Evolutionary conservation across 805 yeast genomes (phyloP), one percentile per base, ranked within the genome.

Genomic region (Ogataea pilisensis): DNA sequence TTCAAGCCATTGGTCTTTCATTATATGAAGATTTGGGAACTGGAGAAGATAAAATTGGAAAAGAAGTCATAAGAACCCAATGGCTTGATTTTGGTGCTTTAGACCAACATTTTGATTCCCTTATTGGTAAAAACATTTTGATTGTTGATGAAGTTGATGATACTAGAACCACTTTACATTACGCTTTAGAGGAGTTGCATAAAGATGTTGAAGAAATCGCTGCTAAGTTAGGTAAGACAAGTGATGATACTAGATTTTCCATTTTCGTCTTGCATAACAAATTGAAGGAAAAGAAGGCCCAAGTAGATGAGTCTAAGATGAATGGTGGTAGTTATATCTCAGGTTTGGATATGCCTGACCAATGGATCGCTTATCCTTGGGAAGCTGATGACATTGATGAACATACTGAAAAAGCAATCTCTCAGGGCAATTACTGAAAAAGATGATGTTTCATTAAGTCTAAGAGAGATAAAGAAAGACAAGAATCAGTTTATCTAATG

Each of bases 111-210:
- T 78, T 82, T 50, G 85, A 82, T 50, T 80, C 86, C 35, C 70
- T 87, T 47, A 81, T 87, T 43, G 95, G 95, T 52, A 87, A 86
- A 65, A 81, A 80, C 58, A 72, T 87, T 29, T 66, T 87, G 50
- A 85, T 87, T 54, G 93, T 87, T 27, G 95, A 87, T 62, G 95
- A 87, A 67, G 95, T 87, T 35, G 95, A 87, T 62, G 95, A 87
- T 60, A 85, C 95, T 19, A 82, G 95, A 72, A 87, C 95, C 39
- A 87, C 95, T 2, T 68, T 87, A 42, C 91, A 85, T 60, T 87
- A 86, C 57, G 95, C 95, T 2, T 75, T 86, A 30, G 69, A 78
- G 9, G 95, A 87, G 63, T 69, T 87, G 48, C 74, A 80, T 59
- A 78, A 80, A 59, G 84, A 78, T 49, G 80, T 85, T 34, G 64